Conservation (phyloP, 352 stramenopile species). For the Phytophthora hibernalis region DNA sequence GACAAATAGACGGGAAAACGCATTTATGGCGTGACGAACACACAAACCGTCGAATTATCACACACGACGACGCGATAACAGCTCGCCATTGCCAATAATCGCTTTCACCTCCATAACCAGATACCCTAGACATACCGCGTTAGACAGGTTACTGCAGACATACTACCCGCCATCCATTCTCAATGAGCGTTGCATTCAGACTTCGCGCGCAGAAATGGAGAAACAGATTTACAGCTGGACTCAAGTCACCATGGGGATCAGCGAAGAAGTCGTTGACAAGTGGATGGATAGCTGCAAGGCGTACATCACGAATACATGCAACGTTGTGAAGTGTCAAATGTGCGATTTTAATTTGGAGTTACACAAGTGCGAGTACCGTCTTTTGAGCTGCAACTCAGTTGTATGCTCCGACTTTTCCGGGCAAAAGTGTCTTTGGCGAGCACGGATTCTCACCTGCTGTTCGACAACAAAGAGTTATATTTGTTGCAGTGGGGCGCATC, state of each 20-base stretch:
- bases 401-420: neutral
- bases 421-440: neutral
- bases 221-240: neutral
- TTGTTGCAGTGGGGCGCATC: neutral
- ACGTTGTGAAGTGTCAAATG: neutral
- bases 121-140: neutral
- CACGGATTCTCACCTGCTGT: neutral
- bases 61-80: neutral
- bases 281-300: neutral
- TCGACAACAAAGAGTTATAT: neutral
- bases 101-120: neutral
- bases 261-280: neutral
- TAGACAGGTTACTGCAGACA: neutral
- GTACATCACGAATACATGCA: neutral
- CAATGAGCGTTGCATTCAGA: neutral
- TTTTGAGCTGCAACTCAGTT: neutral
- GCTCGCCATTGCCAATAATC: neutral
- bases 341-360: constrained; percentile 1
- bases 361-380: neutral
- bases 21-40: neutral
- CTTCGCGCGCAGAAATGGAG: neutral
- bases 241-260: neutral
- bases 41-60: neutral
- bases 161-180: neutral
- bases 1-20: neutral